Evolutionary conservation across 257 asterid genomes (phyloP).

Genomic region (Lycium ferocissimum): DNA sequence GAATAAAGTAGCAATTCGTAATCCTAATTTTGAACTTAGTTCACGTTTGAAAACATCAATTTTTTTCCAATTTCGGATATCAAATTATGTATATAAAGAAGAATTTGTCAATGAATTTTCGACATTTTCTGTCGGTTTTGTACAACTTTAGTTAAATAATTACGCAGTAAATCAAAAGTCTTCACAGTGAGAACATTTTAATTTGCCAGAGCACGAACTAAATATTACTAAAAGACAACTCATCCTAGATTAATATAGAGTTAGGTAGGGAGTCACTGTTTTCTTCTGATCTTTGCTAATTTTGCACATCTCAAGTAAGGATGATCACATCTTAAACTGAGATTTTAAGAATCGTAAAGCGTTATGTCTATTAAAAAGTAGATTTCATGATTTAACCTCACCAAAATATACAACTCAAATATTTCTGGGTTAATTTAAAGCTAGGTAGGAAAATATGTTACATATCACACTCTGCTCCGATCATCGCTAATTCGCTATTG

Average conservation of each 20-base stretch:
- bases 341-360: neutral
- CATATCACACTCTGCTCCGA: neutral
- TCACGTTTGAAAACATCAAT: too few relatives aligned
- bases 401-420: too few relatives aligned
- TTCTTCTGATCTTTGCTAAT: neutral
- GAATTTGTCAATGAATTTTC: too few relatives aligned
- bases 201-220: neutral
- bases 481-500: neutral
- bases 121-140: neutral
- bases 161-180: neutral
- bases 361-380: neutral
- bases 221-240: neutral
- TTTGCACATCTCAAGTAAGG: neutral
- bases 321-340: neutral
- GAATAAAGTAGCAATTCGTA: too few relatives aligned
- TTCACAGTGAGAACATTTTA: neutral
- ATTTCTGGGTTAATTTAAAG: neutral
- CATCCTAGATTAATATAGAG: neutral
- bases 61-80: too few relatives aligned
- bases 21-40: too few relatives aligned
- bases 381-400: neutral
- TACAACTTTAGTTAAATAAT: neutral
- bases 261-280: neutral
- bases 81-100: too few relatives aligned
- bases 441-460: neutral